Base-by-base conservation (phyloP, 2,329 filamentous ascomycete genomes). In the Nannizzia gypsea region DNA sequence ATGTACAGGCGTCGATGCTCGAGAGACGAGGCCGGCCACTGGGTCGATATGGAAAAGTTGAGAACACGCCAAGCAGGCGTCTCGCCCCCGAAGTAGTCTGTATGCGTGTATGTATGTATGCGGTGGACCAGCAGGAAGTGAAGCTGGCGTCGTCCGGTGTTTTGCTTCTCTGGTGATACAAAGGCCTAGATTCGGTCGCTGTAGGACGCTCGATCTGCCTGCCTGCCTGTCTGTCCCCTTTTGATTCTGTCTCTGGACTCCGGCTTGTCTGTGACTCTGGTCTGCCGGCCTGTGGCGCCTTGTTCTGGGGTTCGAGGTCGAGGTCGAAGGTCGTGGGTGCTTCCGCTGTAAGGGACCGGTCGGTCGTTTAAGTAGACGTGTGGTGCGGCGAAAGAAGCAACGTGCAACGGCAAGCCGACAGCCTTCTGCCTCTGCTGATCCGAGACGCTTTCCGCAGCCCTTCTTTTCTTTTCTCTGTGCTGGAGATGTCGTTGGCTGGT, bases 401-500 rank as follows among this genome's bases (percentile, higher is more conserved):
- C 44, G 48, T n/a, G 9, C 22, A 28, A 24, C 48, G 48, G 48
- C 22, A 52, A 52, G 48, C 48, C 48, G 48, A 52, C 48, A n/a
- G 13, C 48, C 22, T n/a, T 1, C 31, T 36, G 9, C 13, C 31
- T 8, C 31, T 36, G 31, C 31, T 36, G 31, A 36, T 36, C 31
- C 31, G 31, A 36, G 31, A 36, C 13, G 31, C 31, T 36, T 8
- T 36, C 31, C 31, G 31, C 9, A 36, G 31, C 9, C 9, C 48
- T 52, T 31, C 22, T 48, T 50, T 50, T 26, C 20, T 26, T 50
- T 50, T 36, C 31, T 36, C 22, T 52, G 48, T 28, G 48, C 26
- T 17, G 50, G 34, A 50, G 28, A 24, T 38, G 13, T 28, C 13
- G 58, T 20, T 24, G 58, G 46, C 58, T 58, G 56, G 40, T 57